These are phyloP conservation scores for Flueggea neowawraea DNA, from an alignment of 441 rosid genomes.

Conservation along the genomic window DNA sequence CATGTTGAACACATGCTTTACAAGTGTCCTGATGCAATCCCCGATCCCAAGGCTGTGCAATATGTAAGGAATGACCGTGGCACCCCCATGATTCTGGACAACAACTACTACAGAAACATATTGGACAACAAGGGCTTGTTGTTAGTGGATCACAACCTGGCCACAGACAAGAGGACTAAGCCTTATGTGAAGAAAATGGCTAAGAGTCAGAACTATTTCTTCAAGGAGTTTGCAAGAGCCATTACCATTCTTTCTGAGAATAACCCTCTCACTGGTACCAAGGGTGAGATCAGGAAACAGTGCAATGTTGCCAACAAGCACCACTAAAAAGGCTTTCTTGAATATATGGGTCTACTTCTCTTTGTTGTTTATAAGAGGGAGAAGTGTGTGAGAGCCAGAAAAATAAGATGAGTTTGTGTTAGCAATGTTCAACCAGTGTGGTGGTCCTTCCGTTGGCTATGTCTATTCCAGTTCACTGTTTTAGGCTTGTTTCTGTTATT, in stretches of 20 bases:
- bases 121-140: constrained; percentile 91
- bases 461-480: constrained; percentile 13
- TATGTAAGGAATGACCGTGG: constrained; percentile 97
- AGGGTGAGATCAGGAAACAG: constrained; percentile 94
- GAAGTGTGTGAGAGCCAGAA: constrained; percentile 18
- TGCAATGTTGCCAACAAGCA: constrained; percentile 87
- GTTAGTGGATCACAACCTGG: constrained; percentile 89
- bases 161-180: constrained; percentile 79
- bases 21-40: constrained; percentile 90
- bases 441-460: constrained; percentile 23
- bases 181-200: constrained; percentile 97
- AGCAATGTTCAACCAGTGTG: constrained; percentile 1
- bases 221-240: constrained; percentile 88
- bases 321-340: constrained; percentile 33
- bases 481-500: constrained; percentile 12
- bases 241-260: constrained; percentile 82
- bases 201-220: constrained; percentile 84
- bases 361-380: constrained; percentile 11
- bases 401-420: constrained; percentile 33
- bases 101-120: constrained; percentile 94
- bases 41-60: constrained; percentile 96
- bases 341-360: background rate
- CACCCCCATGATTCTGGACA: constrained; percentile 89
- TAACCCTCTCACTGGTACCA: constrained; percentile 82
- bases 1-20: constrained; percentile 85